Conservation (phyloP, 1,139 yeast genomes). For the Kazachstania sp. region DNA sequence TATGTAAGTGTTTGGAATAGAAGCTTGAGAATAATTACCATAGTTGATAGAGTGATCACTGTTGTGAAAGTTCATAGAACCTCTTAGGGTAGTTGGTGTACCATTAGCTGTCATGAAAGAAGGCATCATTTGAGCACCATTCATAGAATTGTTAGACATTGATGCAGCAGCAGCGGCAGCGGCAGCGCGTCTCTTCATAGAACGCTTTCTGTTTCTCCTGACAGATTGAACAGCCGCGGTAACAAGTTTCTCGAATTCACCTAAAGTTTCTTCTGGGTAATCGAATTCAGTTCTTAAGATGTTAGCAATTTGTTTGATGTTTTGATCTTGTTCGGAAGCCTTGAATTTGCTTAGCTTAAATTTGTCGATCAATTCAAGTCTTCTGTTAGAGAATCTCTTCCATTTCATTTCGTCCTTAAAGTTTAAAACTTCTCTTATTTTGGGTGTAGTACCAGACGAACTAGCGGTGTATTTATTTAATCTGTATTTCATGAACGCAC, state of each 20-base stretch:
- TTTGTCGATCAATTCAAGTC: slow-evolving; percentile 79
- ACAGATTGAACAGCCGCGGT: slow-evolving; percentile 85
- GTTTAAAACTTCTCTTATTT: slow-evolving; percentile 61
- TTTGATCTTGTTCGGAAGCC: slow-evolving; percentile 86
- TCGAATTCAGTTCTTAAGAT: slow-evolving; percentile 67
- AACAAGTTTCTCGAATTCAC: slow-evolving; percentile 80
- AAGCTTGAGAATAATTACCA: neutral
- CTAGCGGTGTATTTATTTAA: slow-evolving; percentile 3
- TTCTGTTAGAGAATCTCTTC: slow-evolving; percentile 80
- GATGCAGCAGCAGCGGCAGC: slow-evolving; percentile 4
- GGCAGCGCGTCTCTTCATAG: slow-evolving; percentile 28
- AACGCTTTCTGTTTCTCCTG: slow-evolving; percentile 55
- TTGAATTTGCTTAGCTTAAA: slow-evolving; percentile 66
- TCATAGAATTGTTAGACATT: neutral
- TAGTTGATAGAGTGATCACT: neutral
- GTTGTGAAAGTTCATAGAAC: neutral
- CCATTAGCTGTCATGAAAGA: slow-evolving; percentile 1
- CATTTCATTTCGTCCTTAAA: slow-evolving; percentile 76
- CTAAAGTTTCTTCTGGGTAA: slow-evolving; percentile 44
- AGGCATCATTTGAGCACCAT: slow-evolving; percentile 1
- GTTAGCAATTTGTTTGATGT: slow-evolving; percentile 67
- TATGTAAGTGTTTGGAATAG: neutral
- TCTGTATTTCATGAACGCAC: slow-evolving; percentile 6
- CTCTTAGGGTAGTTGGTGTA: slow-evolving; percentile 2
- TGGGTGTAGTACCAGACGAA: slow-evolving; percentile 58